Evolutionary conservation across 2,329 filamentous ascomycete genomes (phyloP).

Genomic region (Boeremia lycopersici): DNA sequence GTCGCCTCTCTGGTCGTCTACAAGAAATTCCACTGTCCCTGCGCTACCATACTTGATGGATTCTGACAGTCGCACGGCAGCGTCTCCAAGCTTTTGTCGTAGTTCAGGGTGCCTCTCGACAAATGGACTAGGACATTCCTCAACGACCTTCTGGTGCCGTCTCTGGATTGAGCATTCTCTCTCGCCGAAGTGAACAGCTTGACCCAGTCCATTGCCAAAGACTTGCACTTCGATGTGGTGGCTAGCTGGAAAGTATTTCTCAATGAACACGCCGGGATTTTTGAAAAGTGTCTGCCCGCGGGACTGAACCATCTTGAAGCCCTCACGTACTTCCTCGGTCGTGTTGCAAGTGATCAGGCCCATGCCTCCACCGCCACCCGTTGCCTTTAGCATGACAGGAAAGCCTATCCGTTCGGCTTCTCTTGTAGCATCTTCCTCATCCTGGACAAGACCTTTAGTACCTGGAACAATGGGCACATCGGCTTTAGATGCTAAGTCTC

Average conservation of each 20-base stretch:
- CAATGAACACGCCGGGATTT: constrained; percentile 82
- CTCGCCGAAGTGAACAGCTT: constrained; percentile 83
- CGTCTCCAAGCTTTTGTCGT: constrained; percentile 66
- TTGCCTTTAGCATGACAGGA: constrained; percentile 64
- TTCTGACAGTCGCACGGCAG: constrained; percentile 71
- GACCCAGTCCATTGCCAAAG: constrained; percentile 80
- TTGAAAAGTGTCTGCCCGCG: constrained; percentile 82
- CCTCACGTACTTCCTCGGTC: constrained; percentile 71
- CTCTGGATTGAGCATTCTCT: constrained; percentile 87
- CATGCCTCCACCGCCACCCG: constrained; percentile 71
- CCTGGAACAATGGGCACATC: constrained; percentile 63
- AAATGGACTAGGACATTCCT: constrained; percentile 84
- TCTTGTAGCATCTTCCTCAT: constrained; percentile 54
- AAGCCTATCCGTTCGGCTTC: constrained; percentile 55
- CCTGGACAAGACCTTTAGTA: constrained; percentile 55
- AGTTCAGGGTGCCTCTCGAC: constrained; percentile 58
- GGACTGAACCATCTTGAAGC: constrained; percentile 74
- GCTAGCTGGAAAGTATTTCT: constrained; percentile 79
- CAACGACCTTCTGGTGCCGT: constrained; percentile 87
- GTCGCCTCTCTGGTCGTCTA: constrained; percentile 78
- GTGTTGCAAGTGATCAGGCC: constrained; percentile 77
- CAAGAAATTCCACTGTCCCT: constrained; percentile 88
- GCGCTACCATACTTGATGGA: constrained; percentile 76
- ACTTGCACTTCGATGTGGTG: constrained; percentile 90
- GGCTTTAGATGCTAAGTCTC: constrained; percentile 59